phyloP scores from a whole-genome alignment of 345 rosid species.

The Sisymbrium altissimum region DNA sequence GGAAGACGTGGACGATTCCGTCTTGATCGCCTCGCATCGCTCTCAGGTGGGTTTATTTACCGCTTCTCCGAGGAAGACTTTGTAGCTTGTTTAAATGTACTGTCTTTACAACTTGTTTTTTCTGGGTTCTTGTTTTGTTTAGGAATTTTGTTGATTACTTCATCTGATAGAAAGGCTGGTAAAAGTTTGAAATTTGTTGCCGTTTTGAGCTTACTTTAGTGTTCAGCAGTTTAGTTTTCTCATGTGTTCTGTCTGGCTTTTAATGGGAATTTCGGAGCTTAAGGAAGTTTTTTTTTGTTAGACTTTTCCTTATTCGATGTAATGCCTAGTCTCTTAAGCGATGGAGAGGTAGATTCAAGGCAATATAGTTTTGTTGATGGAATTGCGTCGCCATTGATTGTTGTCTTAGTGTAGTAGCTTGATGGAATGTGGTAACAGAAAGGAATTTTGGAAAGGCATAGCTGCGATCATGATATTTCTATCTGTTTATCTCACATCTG shows the following conservation, averaged over 20 bases:
- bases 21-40: conserved; percentile 40
- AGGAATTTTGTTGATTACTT: background rate
- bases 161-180: no score
- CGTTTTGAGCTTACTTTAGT: conserved; percentile 5
- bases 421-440: background rate
- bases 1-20: conserved; percentile 50
- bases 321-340: background rate
- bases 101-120: background rate
- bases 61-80: background rate
- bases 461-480: background rate
- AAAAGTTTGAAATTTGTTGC: background rate
- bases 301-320: background rate
- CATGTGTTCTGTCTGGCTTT: background rate
- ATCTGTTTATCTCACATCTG: conserved; percentile 16
- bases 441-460: no score
- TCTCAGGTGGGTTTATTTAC: conserved; percentile 43
- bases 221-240: background rate
- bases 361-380: background rate
- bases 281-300: background rate
- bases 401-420: conserved; percentile 6
- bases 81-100: background rate
- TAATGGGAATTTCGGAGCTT: background rate
- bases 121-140: background rate
- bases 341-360: background rate
- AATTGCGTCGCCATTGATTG: background rate